These are phyloP conservation scores for Beta lomatogona DNA, from an alignment of 179 eudicot species.

Conservation along the genomic window DNA sequence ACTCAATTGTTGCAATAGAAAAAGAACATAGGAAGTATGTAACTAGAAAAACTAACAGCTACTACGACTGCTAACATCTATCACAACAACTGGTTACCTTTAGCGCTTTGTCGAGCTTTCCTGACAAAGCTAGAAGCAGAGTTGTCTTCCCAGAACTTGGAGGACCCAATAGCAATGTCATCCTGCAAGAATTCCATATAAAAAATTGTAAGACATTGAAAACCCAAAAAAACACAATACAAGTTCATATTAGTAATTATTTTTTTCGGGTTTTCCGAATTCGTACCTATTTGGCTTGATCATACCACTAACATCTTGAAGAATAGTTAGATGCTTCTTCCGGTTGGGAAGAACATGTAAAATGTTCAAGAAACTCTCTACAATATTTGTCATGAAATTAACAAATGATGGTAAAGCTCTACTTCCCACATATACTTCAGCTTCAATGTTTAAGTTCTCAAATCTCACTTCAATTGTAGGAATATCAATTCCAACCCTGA, in stretches of 20 bases:
- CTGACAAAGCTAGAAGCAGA: slow-evolving; percentile 44
- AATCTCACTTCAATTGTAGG: slow-evolving; percentile 44
- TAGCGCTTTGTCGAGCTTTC: slow-evolving; percentile 45
- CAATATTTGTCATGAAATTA: slow-evolving; percentile 29
- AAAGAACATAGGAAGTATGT: too few species aligned
- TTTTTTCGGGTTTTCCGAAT: neutral
- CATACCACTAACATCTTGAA: slow-evolving; percentile 43
- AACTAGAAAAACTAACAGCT: too few species aligned
- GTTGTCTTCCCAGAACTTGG: slow-evolving; percentile 53
- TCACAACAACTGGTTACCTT: slow-evolving; percentile 23
- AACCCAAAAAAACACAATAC: too few species aligned
- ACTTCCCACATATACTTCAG: slow-evolving; percentile 33
- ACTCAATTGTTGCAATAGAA: too few species aligned
- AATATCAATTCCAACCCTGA: slow-evolving; percentile 43
- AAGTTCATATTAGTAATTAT: neutral
- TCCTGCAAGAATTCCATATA: slow-evolving; percentile 13
- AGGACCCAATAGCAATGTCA: slow-evolving; percentile 49
- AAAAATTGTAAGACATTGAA: neutral
- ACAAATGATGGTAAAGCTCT: slow-evolving; percentile 38
- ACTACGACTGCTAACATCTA: too few species aligned
- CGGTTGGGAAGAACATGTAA: slow-evolving; percentile 33
- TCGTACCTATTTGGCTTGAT: slow-evolving; percentile 43
- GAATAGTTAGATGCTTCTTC: slow-evolving; percentile 42
- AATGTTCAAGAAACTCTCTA: slow-evolving; percentile 31
- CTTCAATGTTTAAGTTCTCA: slow-evolving; percentile 39